A percentile compares a stretch with the other conserved stretches of the same genome.
These are phyloP conservation scores for Saksenaea oblongispora DNA, from an alignment of 371 early-diverging fungal genomes.

Conservation along the genomic window DNA sequence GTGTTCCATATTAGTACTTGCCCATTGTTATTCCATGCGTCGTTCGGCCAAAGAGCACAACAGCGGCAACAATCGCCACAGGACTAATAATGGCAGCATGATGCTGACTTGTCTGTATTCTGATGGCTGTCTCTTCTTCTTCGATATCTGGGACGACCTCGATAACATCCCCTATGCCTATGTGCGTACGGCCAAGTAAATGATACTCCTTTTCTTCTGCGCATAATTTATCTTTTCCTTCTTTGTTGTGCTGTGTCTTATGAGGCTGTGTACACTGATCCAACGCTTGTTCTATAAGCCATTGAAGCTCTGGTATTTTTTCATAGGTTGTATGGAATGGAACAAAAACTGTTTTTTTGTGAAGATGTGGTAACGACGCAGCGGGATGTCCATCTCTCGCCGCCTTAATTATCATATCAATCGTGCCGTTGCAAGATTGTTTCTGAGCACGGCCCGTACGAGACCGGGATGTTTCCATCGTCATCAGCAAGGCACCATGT, in stretches of 20 bases:
- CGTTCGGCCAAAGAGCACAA: conserved; percentile 39
- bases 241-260: conserved; percentile 18
- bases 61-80: conserved; percentile 44
- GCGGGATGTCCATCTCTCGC: conserved; percentile 23
- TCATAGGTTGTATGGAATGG: conserved; percentile 53
- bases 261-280: conserved; percentile 39
- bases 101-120: conserved; percentile 43
- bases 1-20: conserved; percentile 1
- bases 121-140: background rate
- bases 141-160: conserved; percentile 15
- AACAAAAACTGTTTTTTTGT: conserved; percentile 36
- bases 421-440: conserved; percentile 37
- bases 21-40: conserved; percentile 37
- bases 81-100: conserved; percentile 38
- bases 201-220: conserved; percentile 23
- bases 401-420: conserved; percentile 49
- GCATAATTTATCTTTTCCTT: conserved; percentile 12
- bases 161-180: conserved; percentile 42
- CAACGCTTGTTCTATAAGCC: conserved; percentile 46
- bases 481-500: conserved; percentile 47
- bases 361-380: background rate
- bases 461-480: conserved; percentile 46
- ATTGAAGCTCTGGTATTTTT: conserved; percentile 46
- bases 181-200: conserved; percentile 34
- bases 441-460: conserved; percentile 48